A percentile compares a stretch with the other conserved stretches of the same genome.
Evolutionary conservation across 345 rosid species (phyloP).

Genomic region (Gossypium stocksii): DNA sequence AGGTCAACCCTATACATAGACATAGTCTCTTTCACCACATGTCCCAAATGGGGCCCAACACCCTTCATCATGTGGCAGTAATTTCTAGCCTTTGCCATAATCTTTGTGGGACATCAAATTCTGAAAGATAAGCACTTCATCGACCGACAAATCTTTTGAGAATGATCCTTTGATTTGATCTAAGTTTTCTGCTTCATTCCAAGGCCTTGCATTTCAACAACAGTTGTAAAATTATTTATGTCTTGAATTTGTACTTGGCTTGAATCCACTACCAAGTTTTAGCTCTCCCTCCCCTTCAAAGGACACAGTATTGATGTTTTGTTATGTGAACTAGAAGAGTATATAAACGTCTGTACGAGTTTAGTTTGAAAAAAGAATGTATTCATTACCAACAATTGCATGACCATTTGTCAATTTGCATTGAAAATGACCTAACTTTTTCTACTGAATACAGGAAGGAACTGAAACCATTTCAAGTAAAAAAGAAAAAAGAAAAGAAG

Average conservation of each 20-base stretch:
- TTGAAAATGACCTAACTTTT: constrained; percentile 3
- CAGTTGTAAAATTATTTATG: constrained; percentile 9
- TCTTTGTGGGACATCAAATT: constrained; percentile 8
- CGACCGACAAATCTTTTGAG: constrained; percentile 7
- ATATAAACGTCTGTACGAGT: background rate
- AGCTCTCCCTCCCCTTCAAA: constrained; percentile 1
- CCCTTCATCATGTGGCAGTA: background rate
- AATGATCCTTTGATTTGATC: constrained; percentile 1
- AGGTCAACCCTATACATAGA: constrained; percentile 5
- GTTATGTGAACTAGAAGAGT: too few relatives aligned
- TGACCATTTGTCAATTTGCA: background rate
- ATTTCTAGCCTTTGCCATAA: background rate
- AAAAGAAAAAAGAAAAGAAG: background rate
- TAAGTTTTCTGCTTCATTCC: background rate
- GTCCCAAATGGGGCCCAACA: constrained; percentile 1
- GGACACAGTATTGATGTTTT: background rate
- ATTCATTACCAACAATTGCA: background rate
- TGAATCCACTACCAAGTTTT: background rate
- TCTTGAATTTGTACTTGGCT: constrained; percentile 12
- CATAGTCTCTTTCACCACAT: constrained; percentile 5
- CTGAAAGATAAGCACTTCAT: constrained; percentile 1
- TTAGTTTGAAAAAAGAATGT: background rate
- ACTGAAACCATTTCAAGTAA: background rate
- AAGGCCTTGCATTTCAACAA: constrained; percentile 10
- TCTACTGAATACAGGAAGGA: constrained; percentile 6